Evolutionary conservation across 2,329 filamentous ascomycete species (phyloP), one percentile per base, ranked within the genome.

Genomic region (Aspergillus vadensis): DNA sequence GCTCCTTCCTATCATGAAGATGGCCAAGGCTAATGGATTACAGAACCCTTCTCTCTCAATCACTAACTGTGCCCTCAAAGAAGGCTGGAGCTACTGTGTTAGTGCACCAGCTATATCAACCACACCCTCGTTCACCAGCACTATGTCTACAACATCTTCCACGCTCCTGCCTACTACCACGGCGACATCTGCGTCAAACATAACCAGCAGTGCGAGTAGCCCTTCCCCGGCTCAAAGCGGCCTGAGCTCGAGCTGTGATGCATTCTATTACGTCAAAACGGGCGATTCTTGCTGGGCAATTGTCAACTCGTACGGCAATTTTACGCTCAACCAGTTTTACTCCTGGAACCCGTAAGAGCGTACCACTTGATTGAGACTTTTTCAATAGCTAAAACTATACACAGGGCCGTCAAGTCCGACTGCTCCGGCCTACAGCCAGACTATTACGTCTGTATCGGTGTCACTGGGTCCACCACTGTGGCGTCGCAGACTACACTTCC

Each of bases 51-150:
- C 61, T 19, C 49, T 63, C 2, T 56, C 51, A 14, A 5, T 19
- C 1, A 41, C 49, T 2, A 23, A 39, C 3, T 63, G 61, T 48
- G 15, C 39, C 1, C 17, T 63, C 27, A 55, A 10, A 15, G 54
- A 32, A 19, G 58, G 61, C 32, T 58, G 50, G 58, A 63, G 58
- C 30, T 63, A 63, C 17, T 63, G 55, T 17, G 61, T 63, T 15
- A 55, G 55, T 10, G 43, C 49, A 2, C 49, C 54, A 0, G n/a
- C 47, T 5, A 39, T 55, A 10, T 12, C 36, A 14, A 48, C 57
- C 32, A 60, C 60, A 7, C 48, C 47, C 41, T 5, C 41, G 5
- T 39, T n/a, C 47, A 58, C 55, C 19, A 56, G 14, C 2, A n/a
- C 36, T 7, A 7, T n/a, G 23, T 27, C 55, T 23, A 58, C 47